Evolutionary conservation across 306 rosid genomes (phyloP), one percentile per base, ranked within the genome.

Genomic region (Urtica urens): DNA sequence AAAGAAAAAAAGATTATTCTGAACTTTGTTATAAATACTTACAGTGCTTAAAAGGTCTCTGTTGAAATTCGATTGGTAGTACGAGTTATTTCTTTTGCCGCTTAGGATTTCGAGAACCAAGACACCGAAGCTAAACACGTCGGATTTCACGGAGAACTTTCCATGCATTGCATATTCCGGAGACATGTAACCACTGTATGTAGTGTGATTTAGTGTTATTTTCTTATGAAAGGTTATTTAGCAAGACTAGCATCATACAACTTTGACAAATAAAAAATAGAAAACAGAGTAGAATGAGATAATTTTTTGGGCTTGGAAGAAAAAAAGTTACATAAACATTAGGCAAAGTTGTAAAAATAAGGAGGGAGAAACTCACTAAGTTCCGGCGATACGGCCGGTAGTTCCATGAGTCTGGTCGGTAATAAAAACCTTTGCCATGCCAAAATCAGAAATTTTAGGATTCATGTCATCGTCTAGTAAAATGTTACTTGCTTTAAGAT

Each of bases 391-490:
- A 30, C 58, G 60, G 24, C 42, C 49, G 0, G 93, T 85, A 38
- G 51, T 66, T 18, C 55, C 68, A 52, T 62, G 48, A 5, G 63
- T 79, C 57, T 63, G 72, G 38, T 64, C 63, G 26, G 75, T 64
- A 3, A 17, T 58, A 24, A 75, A 68, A 18, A 75, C 63, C 45
- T 52, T 80, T 15, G 93, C 93, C 78, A 71, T 71, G 1, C 93
- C 93, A 69, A 85, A 85, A 56, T 85, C 93, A 16, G 82, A 72
- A 23, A 81, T 85, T 41, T 81, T 85, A 2, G 93, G 55, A 0
- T 70, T 66, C 84, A 85, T 63, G 1, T 71, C 41, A 10, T 17
- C 51, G 37, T 78, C 92, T 54, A 80, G 35, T 6, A 84, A 35
- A 45, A 84, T 41, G 44, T 80, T 84, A 22, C 92, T 80, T 10